phyloP scores from a whole-genome alignment of 2,329 filamentous ascomycete genomes.

The Erysiphe neolycopersici region DNA sequence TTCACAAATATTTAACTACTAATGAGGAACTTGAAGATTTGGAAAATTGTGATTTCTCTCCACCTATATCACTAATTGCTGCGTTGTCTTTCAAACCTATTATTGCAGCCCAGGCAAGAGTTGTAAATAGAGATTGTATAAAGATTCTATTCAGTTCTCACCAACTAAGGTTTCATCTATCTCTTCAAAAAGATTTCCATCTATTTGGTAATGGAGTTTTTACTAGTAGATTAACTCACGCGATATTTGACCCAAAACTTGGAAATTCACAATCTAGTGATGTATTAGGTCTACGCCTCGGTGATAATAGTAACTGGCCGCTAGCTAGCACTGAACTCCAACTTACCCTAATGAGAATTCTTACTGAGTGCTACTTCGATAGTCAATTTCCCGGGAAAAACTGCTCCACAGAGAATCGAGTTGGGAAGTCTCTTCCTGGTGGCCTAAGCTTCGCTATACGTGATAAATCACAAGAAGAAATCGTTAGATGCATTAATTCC shows the following conservation, averaged over 20 bases:
- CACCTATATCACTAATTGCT: constrained; percentile 23
- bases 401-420: constrained; percentile 11
- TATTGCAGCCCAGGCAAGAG: constrained; percentile 42
- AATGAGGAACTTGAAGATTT: not conserved
- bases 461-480: constrained; percentile 50
- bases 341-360: constrained; percentile 60
- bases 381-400: constrained; percentile 6
- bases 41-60: constrained; percentile 8
- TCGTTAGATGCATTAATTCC: constrained; percentile 59
- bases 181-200: constrained; percentile 53
- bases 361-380: constrained; percentile 43
- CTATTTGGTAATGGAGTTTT: constrained; percentile 69
- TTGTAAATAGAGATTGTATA: constrained; percentile 56
- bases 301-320: constrained; percentile 65
- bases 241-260: constrained; percentile 63
- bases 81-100: constrained; percentile 52
- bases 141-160: constrained; percentile 52
- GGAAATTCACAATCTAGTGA: constrained; percentile 52
- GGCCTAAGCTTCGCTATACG: constrained; percentile 64
- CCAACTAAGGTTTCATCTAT: constrained; percentile 42
- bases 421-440: constrained; percentile 25
- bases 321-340: constrained; percentile 85
- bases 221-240: constrained; percentile 49
- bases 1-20: constrained; percentile 7
- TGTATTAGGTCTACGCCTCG: constrained; percentile 58